Evolutionary conservation across 1,284 basidiomycete species (phyloP).

Genomic region (Microbotryum lychnidis-dioicae): DNA sequence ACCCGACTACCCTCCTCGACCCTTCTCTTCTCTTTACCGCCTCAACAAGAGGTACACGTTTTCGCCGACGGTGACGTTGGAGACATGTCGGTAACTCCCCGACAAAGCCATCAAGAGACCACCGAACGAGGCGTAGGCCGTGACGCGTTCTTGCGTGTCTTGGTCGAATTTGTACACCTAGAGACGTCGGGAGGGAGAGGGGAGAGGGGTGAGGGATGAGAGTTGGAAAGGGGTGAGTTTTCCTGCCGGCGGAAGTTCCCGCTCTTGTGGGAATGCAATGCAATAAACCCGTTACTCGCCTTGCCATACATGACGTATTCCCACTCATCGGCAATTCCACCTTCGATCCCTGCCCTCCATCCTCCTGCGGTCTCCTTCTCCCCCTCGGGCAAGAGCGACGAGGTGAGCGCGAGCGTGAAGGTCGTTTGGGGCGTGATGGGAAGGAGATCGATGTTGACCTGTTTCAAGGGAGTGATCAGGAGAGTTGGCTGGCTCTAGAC

Average conservation of each 20-base stretch:
- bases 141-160: slow-evolving; percentile 73
- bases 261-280: background rate
- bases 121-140: slow-evolving; percentile 91
- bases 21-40: slow-evolving; percentile 46
- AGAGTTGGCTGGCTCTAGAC: slow-evolving; percentile 11
- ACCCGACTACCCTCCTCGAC: too few species aligned
- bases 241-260: background rate
- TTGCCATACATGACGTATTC: slow-evolving; percentile 99
- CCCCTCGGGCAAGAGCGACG: slow-evolving; percentile 65
- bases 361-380: slow-evolving; percentile 73
- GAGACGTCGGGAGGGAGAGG: background rate
- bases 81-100: slow-evolving; percentile 87
- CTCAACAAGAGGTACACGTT: slow-evolving; percentile 84
- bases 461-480: background rate
- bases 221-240: background rate
- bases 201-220: background rate
- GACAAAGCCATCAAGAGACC: slow-evolving; percentile 93
- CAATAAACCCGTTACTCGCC: slow-evolving; percentile 47
- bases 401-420: slow-evolving; percentile 78
- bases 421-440: slow-evolving; percentile 47
- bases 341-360: slow-evolving; percentile 77
- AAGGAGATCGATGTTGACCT: slow-evolving; percentile 78
- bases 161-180: slow-evolving; percentile 97
- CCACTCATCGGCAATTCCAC: slow-evolving; percentile 86
- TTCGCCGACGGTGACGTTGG: slow-evolving; percentile 83